Conservation (phyloP, 73 alveolate genomes). For the Urostyla sp. region DNA sequence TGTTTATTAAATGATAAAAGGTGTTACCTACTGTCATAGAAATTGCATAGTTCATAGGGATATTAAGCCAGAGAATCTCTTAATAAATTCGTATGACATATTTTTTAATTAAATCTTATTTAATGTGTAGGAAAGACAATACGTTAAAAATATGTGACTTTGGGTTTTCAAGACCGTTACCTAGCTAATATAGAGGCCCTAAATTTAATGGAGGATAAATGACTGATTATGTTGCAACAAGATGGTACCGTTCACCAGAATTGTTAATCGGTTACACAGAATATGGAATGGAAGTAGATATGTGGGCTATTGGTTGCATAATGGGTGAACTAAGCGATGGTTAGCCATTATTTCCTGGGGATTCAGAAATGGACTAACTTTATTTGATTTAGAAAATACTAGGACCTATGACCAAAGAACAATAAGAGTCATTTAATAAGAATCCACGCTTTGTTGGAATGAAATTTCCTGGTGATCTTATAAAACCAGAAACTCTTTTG, state of each 20-base stretch:
- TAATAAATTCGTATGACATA: slow-evolving; percentile 58
- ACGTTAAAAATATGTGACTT: slow-evolving; percentile 86
- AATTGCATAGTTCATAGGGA: slow-evolving; percentile 82
- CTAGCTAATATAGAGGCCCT: slow-evolving; percentile 60
- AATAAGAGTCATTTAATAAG: slow-evolving; percentile 78
- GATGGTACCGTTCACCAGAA: slow-evolving; percentile 95
- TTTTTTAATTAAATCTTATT: background rate
- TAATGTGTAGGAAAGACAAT: slow-evolving; percentile 33
- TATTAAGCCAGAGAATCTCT: slow-evolving; percentile 85
- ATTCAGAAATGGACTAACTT: slow-evolving; percentile 83
- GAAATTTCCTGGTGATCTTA: slow-evolving; percentile 85
- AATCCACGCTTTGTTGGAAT: slow-evolving; percentile 87
- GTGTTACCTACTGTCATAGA: slow-evolving; percentile 70
- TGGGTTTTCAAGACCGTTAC: slow-evolving; percentile 85
- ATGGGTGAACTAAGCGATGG: slow-evolving; percentile 95
- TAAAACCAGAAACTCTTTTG: slow-evolving; percentile 94
- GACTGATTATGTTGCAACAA: slow-evolving; percentile 83
- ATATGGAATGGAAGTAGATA: slow-evolving; percentile 90
- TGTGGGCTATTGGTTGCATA: slow-evolving; percentile 95
- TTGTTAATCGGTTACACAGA: slow-evolving; percentile 79
- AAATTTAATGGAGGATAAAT: slow-evolving; percentile 52
- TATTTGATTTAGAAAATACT: slow-evolving; percentile 77
- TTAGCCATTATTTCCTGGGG: slow-evolving; percentile 89
- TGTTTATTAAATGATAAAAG: slow-evolving; percentile 67
- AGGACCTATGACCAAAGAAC: slow-evolving; percentile 88